Evolutionary conservation across 2,329 filamentous ascomycete species (phyloP).

Genomic region (Teratosphaeria pseudoeucalypti): DNA sequence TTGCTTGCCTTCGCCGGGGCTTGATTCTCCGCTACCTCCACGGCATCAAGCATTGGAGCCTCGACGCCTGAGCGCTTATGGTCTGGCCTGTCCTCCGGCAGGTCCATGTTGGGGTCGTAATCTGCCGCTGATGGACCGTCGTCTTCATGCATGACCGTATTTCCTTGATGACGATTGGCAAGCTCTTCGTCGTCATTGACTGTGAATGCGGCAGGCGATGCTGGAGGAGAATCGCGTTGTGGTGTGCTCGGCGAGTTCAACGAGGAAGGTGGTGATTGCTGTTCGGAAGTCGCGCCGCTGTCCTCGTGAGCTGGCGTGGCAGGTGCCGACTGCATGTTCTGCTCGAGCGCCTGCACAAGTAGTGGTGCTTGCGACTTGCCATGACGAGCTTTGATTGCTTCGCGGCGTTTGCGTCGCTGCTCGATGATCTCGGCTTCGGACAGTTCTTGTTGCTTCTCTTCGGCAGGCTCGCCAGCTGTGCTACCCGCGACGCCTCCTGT

Average conservation of each 20-base stretch:
- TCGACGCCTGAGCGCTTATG: slow-evolving; percentile 16
- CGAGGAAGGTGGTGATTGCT: slow-evolving; percentile 18
- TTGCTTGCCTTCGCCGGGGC: slow-evolving; percentile 32
- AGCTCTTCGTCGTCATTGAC: slow-evolving; percentile 32
- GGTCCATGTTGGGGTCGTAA: slow-evolving; percentile 81
- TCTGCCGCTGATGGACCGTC: slow-evolving; percentile 85
- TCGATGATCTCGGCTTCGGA: slow-evolving; percentile 79
- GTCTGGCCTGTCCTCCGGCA: slow-evolving; percentile 58
- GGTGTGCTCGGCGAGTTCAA: slow-evolving; percentile 28
- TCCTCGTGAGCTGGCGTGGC: slow-evolving; percentile 29
- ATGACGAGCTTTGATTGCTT: slow-evolving; percentile 77
- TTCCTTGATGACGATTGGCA: slow-evolving; percentile 23
- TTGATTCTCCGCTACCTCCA: neutral
- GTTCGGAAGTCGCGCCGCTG: slow-evolving; percentile 14
- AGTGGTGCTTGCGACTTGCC: slow-evolving; percentile 46
- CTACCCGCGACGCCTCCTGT: too few species aligned
- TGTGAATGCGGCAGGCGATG: slow-evolving; percentile 28
- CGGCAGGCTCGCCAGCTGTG: neutral
- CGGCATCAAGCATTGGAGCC: neutral
- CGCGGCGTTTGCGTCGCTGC: slow-evolving; percentile 70
- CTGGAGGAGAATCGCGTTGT: slow-evolving; percentile 25
- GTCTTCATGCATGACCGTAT: slow-evolving; percentile 31
- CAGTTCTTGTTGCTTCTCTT: slow-evolving; percentile 35
- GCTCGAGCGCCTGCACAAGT: slow-evolving; percentile 63
- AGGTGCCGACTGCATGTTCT: slow-evolving; percentile 15